phyloP scores from a whole-genome alignment of 2,329 filamentous ascomycete genomes.

The Pestalotiopsis sp. region DNA sequence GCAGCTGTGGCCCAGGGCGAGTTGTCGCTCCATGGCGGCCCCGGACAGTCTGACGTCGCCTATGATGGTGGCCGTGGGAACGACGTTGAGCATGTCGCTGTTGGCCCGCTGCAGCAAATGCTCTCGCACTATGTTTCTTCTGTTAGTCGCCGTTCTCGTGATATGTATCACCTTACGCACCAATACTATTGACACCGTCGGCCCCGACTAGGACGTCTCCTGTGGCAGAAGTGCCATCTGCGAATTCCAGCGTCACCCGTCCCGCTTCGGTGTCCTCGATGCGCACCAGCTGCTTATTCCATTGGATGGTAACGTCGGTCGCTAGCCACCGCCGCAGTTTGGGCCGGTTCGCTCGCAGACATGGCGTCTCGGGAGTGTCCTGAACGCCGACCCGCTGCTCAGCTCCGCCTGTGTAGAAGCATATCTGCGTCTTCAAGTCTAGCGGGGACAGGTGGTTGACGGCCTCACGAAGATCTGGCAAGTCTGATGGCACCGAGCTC shows the following conservation, averaged over 20 bases:
- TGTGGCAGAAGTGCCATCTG: constrained; percentile 26
- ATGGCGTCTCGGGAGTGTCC: constrained; percentile 11
- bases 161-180: not conserved
- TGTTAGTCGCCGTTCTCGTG: not conserved
- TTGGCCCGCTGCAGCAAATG: constrained; percentile 5
- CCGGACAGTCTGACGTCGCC: constrained; percentile 27
- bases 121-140: constrained; percentile 18
- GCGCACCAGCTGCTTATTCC: constrained; percentile 22
- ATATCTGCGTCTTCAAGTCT: constrained; percentile 5
- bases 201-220: constrained; percentile 31
- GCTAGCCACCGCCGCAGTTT: constrained; percentile 28
- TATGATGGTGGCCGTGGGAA: constrained; percentile 17
- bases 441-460: constrained; percentile 2
- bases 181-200: constrained; percentile 28
- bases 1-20: constrained; percentile 28
- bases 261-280: constrained; percentile 21
- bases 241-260: constrained; percentile 24
- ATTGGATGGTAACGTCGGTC: constrained; percentile 28
- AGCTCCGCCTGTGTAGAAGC: not conserved
- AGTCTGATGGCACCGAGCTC: not conserved
- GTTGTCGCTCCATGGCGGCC: constrained; percentile 27
- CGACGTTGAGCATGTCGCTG: not conserved
- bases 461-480: not conserved
- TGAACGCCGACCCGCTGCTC: constrained; percentile 9
- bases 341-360: constrained; percentile 23